Base-by-base conservation (phyloP, 2,329 filamentous ascomycete species). In the Alternaria conjuncta region DNA sequence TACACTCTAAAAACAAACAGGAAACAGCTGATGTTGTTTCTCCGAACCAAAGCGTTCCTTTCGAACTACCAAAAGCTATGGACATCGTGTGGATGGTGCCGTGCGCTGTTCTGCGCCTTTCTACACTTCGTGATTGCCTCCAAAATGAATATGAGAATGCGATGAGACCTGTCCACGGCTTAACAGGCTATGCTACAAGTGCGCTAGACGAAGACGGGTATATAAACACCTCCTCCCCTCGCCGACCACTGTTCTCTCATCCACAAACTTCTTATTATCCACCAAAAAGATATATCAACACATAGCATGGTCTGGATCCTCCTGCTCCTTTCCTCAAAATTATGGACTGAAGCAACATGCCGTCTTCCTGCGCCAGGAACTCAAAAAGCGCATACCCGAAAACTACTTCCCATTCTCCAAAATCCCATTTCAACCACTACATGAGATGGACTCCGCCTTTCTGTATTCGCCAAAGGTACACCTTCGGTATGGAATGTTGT, bases 51-150 rank as follows among this genome's bases (percentile, higher is more conserved):
- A 41, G 0, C n/a, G n/a, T 41, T 1, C 15, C 36, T 41, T 41
- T 18, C 36, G 3, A 11, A 11, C 10, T 6, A 41, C 8, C 9
- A 11, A 41, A n/a, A 41, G 5, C 15, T 0, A 10, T 5, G 1
- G 0, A n/a, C 1, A 9, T n/a, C 5, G 0, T 10, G 0, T n/a
- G 4, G 5, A 41, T 41, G 36, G n/a, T 18, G n/a, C 2, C 36
- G 9, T 11, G 9, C 36, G 36, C n/a, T 1, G 36, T 41, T 1
- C 36, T 41, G 36, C 9, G 15, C 5, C n/a, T 41, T 6, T n/a
- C 9, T 3, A 18, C n/a, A n/a, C 32, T 41, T 41, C 15, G 36
- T 4, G 32, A 8, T 10, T 36, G 8, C 13, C 15, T 6, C 7
- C 8, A n/a, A n/a, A 15, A n/a, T 36, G 30, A 13, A 4, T 4